Percentiles rank a stretch among this genome's conserved stretches.
Evolutionary conservation across 169 alveolate genomes (phyloP).

Genomic region (Perkinsus olseni): DNA sequence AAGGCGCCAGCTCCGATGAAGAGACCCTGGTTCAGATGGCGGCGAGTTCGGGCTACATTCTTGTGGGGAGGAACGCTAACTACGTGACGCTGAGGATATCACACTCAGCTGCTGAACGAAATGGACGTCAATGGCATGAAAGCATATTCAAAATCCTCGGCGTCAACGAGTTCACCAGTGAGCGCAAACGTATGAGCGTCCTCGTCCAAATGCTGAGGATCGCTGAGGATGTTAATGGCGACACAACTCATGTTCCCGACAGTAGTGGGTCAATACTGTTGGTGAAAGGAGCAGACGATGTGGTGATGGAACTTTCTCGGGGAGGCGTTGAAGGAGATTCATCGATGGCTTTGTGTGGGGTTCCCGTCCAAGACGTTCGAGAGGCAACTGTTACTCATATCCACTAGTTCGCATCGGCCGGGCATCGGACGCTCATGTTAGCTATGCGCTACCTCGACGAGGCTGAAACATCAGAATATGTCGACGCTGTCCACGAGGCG

Average conservation of each 20-base stretch:
- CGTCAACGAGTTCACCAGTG: slow-evolving; percentile 42
- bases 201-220: slow-evolving; percentile 10
- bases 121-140: not conserved
- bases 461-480: slow-evolving; percentile 61
- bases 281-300: slow-evolving; percentile 35
- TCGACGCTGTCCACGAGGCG: slow-evolving; percentile 59
- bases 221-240: not conserved
- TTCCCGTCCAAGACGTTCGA: not conserved
- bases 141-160: slow-evolving; percentile 12
- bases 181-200: slow-evolving; percentile 47
- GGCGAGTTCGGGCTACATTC: slow-evolving; percentile 13
- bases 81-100: not conserved
- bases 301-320: slow-evolving; percentile 8
- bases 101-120: not conserved
- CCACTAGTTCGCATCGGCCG: slow-evolving; percentile 62
- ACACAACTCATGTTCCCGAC: not conserved
- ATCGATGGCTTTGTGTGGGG: not conserved
- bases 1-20: slow-evolving; percentile 25
- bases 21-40: slow-evolving; percentile 25
- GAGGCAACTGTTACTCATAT: slow-evolving; percentile 1
- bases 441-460: slow-evolving; percentile 72
- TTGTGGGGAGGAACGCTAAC: not conserved
- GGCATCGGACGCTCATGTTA: slow-evolving; percentile 82
- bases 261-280: not conserved
- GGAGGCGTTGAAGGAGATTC: not conserved